A percentile compares a stretch with the other conserved stretches of the same genome.
Evolutionary conservation across 495 filamentous ascomycete species (phyloP).

Genomic region (Apodospora peruviana): DNA sequence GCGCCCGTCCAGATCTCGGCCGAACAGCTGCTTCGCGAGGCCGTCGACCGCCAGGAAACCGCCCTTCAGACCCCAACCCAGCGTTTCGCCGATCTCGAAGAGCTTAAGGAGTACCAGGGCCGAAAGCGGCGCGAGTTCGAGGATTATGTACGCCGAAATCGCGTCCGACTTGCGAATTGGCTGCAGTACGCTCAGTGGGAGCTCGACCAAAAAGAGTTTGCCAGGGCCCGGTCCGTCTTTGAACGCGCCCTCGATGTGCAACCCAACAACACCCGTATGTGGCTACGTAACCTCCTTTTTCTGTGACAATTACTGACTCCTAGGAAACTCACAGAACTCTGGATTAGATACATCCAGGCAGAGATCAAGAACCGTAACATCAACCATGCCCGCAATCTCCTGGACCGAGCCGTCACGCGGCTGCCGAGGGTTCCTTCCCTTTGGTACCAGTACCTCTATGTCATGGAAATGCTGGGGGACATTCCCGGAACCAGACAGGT

Average conservation of each 20-base stretch:
- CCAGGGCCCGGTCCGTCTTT: slow-evolving; percentile 92
- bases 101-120: slow-evolving; percentile 95
- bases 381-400: slow-evolving; percentile 90
- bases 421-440: slow-evolving; percentile 88
- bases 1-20: slow-evolving; percentile 86
- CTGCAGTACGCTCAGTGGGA: slow-evolving; percentile 97
- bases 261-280: slow-evolving; percentile 73
- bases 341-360: slow-evolving; percentile 86
- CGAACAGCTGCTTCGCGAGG: slow-evolving; percentile 95
- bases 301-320: slow-evolving; percentile 3
- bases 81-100: slow-evolving; percentile 92
- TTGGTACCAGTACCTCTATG: slow-evolving; percentile 99
- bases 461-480: slow-evolving; percentile 95
- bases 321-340: slow-evolving; percentile 21
- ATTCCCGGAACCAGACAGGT: slow-evolving; percentile 89
- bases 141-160: slow-evolving; percentile 92
- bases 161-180: slow-evolving; percentile 98
- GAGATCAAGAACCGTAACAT: slow-evolving; percentile 97
- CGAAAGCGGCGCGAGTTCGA: slow-evolving; percentile 95
- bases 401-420: slow-evolving; percentile 91
- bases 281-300: slow-evolving; percentile 18
- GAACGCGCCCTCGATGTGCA: slow-evolving; percentile 93
- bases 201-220: slow-evolving; percentile 95
- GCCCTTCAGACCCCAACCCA: slow-evolving; percentile 85
- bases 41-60: slow-evolving; percentile 93